Evolutionary conservation across 2,329 filamentous ascomycete species (phyloP), one percentile per base, ranked within the genome.

Genomic region (Venturia nashicola): DNA sequence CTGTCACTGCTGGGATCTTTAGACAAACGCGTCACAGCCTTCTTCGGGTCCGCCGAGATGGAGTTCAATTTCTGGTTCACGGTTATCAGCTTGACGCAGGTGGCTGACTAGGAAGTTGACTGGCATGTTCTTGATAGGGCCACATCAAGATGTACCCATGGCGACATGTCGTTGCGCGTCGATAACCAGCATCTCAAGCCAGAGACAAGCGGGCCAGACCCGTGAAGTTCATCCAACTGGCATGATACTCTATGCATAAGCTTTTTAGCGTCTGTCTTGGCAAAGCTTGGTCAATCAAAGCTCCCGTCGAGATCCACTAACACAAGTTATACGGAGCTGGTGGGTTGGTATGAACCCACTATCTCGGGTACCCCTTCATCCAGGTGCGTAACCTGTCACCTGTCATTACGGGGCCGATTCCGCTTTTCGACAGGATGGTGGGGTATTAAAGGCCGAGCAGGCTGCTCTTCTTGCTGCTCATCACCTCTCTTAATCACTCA

Each of bases 201-300:
- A 8, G 44, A 48, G 44, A 23, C 36, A 7, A 39, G 27, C 23
- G 44, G 44, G 44, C 44, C 44, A 48, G 9, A 27, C 5, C 46
- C 46, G 14, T 27, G 46, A 27, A 4, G 3, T 23, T 3, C 36
- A 39, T 20, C 11, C 3, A 23, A 27, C 46, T 23, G 32, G 46
- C 46, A 51, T 51, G 23, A 51, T 51, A 4, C 9, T 51, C 32
- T 20, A 27, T 51, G 51, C 51, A 20, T 18, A 57, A 57, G 51
- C 51, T 57, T 57, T 36, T 2, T 34, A 57, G 51, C 32, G 51
- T 11, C 51, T 36, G 9, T 20, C 51, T 57, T 57, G 51, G 51
- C 51, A 57, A 57, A 57, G 51, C 51, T 57, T 57, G 51, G 16
- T 57, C 51, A 57, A 57, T 57, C 51, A 57, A 14, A 57, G 51